Evolutionary conservation across 2,329 filamentous ascomycete genomes (phyloP), one percentile per base, ranked within the genome.

Genomic region (Pseudocercospora ulei): DNA sequence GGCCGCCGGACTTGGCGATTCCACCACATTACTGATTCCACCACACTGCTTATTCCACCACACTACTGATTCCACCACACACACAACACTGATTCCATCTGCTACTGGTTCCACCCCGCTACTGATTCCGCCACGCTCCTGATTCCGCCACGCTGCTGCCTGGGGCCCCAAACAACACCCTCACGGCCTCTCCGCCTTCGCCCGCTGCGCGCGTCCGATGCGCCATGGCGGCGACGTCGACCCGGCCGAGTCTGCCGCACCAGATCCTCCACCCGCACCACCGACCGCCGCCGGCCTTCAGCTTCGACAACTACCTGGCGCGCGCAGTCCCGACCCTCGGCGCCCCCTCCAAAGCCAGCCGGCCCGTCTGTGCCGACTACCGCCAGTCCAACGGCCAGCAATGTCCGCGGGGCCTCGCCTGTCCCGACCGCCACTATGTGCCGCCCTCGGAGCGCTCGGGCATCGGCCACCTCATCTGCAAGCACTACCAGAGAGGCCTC

Each of bases 401-500:
- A 64, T 96, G 90, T 58, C 85, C 87, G 0, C 73, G 87, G 47
- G 88, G 87, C 24, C 77, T 80, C 46, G 72, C 76, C 39, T 96
- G 90, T 62, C 76, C 85, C 1, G 86, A 96, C 63, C 82, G 85
- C 35, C 88, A 96, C 67, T 68, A 66, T 43, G 61, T 66, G 4
- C 63, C 66, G 14, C 68, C 67, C 75, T 58, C 49, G 39, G 56
- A 57, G 34, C 50, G 54, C 9, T 52, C 49, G 4, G 56, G 53
- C 9, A 55, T 59, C 41, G 49, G 50, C n/a, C 54, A 59, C 39
- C 76, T 96, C 9, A 88, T 98, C 45, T 98, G 90, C 76, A 98
- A 98, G 68, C 90, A 96, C 71, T 96, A 90, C 79, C 78, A 96
- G 57, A 83, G 92, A 49, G 88, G 87, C 0, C 76, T 98, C 12